Conservation (phyloP, 495 filamentous ascomycete genomes). For the Penicillium maclennaniae region DNA sequence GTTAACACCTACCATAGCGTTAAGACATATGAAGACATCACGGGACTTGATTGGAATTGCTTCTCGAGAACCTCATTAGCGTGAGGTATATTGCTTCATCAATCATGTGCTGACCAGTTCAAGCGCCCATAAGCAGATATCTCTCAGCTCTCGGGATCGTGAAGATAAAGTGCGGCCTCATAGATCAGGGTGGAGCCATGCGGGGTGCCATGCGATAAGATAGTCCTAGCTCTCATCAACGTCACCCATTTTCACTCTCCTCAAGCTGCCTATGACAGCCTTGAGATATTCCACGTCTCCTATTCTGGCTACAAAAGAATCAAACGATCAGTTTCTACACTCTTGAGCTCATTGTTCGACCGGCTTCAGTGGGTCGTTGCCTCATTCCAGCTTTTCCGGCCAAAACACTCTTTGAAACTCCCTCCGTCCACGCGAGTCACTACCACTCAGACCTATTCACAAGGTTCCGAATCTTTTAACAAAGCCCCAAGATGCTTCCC, state of each 20-base stretch:
- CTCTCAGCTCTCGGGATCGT: background rate
- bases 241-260: background rate
- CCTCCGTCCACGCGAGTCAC: background rate
- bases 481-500: background rate
- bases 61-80: too few species aligned
- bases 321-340: background rate
- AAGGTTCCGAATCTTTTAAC: background rate
- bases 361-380: background rate
- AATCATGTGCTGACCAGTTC: background rate
- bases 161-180: background rate
- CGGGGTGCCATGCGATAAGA: background rate
- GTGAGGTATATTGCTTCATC: background rate
- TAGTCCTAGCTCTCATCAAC: background rate
- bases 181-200: background rate
- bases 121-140: background rate
- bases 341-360: background rate
- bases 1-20: background rate
- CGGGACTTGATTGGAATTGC: too few species aligned
- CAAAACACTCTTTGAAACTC: background rate
- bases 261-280: background rate
- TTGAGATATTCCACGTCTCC: background rate
- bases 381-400: background rate
- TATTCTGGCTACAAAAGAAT: background rate
- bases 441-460: background rate
- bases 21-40: too few species aligned